Percentiles rank a stretch among this genome's conserved stretches.
These are phyloP conservation scores for Sclerotinia trifoliorum DNA, from an alignment of 2,329 filamentous ascomycete genomes.

Conservation along the genomic window DNA sequence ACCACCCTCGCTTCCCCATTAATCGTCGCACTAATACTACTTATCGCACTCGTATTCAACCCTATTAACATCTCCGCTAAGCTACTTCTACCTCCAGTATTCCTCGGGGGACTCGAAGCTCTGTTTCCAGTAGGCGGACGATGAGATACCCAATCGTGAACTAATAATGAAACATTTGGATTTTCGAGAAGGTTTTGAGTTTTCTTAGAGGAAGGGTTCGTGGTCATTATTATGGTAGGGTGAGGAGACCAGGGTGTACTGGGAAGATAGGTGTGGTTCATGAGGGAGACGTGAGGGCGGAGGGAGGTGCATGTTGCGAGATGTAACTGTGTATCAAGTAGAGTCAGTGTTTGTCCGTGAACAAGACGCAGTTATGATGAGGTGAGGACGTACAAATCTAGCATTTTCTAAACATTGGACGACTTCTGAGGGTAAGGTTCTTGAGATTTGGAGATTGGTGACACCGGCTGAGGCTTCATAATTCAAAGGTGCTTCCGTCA, in stretches of 20 bases:
- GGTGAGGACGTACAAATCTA: conserved; percentile 68
- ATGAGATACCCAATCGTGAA: conserved; percentile 97
- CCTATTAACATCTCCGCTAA: conserved; percentile 83
- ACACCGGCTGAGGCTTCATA: conserved; percentile 73
- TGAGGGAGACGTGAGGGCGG: conserved; percentile 87
- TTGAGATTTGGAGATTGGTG: conserved; percentile 63
- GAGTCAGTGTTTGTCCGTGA: background rate
- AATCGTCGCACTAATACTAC: conserved; percentile 88
- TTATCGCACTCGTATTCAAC: conserved; percentile 85
- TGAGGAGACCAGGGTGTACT: conserved; percentile 64
- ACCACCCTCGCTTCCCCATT: conserved; percentile 81
- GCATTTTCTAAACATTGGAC: conserved; percentile 90
- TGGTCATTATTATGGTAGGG: conserved; percentile 96
- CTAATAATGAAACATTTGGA: conserved; percentile 85
- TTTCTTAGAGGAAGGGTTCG: conserved; percentile 74
- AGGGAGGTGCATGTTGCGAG: conserved; percentile 86
- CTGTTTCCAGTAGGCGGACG: conserved; percentile 74
- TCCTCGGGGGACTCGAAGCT: conserved; percentile 55
- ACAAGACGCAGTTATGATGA: background rate
- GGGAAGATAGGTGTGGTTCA: conserved; percentile 98
- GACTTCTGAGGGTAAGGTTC: conserved; percentile 76
- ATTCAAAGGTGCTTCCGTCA: conserved; percentile 48
- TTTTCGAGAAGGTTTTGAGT: conserved; percentile 80
- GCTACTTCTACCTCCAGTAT: conserved; percentile 65
- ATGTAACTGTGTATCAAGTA: conserved; percentile 65